A percentile compares a stretch with the other conserved stretches of the same genome.
Conservation (phyloP, 2,329 filamentous ascomycete species). For the Xylariales sp. region DNA sequence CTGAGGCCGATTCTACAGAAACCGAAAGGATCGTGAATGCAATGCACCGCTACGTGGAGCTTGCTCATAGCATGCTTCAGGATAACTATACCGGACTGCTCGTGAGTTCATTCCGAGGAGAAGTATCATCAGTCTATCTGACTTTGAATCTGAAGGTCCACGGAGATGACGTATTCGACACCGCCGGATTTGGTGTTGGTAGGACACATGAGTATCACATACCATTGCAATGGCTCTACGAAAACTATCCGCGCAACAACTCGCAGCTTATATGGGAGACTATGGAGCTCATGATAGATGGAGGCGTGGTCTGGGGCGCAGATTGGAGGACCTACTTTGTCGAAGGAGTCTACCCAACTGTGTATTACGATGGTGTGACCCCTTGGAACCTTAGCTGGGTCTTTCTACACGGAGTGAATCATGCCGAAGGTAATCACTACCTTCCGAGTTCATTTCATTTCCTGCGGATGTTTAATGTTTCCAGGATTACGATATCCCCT, state of each 20-base stretch:
- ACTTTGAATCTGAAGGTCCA: constrained; percentile 17
- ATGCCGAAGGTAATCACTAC: constrained; percentile 32
- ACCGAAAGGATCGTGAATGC: constrained; percentile 40
- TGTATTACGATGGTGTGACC: constrained; percentile 19
- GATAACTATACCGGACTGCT: constrained; percentile 48
- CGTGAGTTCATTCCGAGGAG: constrained; percentile 13
- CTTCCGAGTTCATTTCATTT: background rate
- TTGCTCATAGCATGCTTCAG: constrained; percentile 51
- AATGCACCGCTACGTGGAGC: constrained; percentile 43
- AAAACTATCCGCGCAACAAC: constrained; percentile 28
- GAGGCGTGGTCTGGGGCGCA: constrained; percentile 16
- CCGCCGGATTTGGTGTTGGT: constrained; percentile 28
- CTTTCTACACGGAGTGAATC: constrained; percentile 38
- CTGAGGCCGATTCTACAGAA: constrained; percentile 81
- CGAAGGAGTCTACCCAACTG: constrained; percentile 24
- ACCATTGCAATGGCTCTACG: constrained; percentile 35
- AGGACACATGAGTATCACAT: constrained; percentile 35
- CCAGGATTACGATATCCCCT: constrained; percentile 35
- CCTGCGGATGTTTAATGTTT: background rate
- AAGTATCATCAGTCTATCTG: background rate
- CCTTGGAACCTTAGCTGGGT: constrained; percentile 25
- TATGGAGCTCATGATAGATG: constrained; percentile 34
- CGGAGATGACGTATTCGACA: constrained; percentile 35
- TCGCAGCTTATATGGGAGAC: constrained; percentile 32
- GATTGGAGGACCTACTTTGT: constrained; percentile 32